Evolutionary conservation across 1,284 basidiomycete species (phyloP).

Genomic region (Ceratobasidium sp.): DNA sequence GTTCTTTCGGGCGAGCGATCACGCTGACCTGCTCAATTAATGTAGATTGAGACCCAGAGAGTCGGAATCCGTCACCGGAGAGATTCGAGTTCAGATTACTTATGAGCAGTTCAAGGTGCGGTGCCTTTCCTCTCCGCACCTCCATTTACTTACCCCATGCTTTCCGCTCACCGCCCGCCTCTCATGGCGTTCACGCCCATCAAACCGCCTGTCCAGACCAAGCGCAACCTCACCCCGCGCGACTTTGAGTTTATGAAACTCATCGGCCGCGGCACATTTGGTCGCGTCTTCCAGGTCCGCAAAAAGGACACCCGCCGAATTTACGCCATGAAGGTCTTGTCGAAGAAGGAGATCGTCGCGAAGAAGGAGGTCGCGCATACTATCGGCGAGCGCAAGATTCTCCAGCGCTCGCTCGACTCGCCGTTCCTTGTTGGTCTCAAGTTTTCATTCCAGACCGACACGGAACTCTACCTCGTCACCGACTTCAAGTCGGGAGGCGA

Average conservation of each 20-base stretch:
- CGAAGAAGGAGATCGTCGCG: slow-evolving; percentile 98
- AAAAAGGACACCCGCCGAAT: slow-evolving; percentile 98
- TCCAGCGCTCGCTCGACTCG: slow-evolving; percentile 92
- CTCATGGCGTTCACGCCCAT: slow-evolving; percentile 48
- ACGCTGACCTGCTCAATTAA: slow-evolving; percentile 43
- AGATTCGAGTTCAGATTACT: slow-evolving; percentile 93
- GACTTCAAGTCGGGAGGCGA: slow-evolving; percentile 99
- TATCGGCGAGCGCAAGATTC: slow-evolving; percentile 98
- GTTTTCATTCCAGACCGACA: slow-evolving; percentile 97
- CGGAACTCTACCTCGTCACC: slow-evolving; percentile 96
- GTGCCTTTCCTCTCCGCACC: slow-evolving; percentile 48
- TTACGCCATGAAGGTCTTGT: slow-evolving; percentile 99
- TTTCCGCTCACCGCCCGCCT: slow-evolving; percentile 36
- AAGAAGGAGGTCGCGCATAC: slow-evolving; percentile 99
- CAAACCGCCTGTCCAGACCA: slow-evolving; percentile 63
- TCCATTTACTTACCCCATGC: slow-evolving; percentile 43
- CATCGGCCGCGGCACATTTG: slow-evolving; percentile 98
- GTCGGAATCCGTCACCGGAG: slow-evolving; percentile 85
- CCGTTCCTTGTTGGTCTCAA: slow-evolving; percentile 99
- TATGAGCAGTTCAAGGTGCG: slow-evolving; percentile 90
- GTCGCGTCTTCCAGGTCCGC: slow-evolving; percentile 98
- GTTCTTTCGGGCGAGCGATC: background rate
- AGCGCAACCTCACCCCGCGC: slow-evolving; percentile 82
- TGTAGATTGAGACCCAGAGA: slow-evolving; percentile 79
- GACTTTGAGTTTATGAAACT: slow-evolving; percentile 99